Evolutionary conservation across 495 filamentous ascomycete species (phyloP).

Genomic region (Penicillium odoratum): DNA sequence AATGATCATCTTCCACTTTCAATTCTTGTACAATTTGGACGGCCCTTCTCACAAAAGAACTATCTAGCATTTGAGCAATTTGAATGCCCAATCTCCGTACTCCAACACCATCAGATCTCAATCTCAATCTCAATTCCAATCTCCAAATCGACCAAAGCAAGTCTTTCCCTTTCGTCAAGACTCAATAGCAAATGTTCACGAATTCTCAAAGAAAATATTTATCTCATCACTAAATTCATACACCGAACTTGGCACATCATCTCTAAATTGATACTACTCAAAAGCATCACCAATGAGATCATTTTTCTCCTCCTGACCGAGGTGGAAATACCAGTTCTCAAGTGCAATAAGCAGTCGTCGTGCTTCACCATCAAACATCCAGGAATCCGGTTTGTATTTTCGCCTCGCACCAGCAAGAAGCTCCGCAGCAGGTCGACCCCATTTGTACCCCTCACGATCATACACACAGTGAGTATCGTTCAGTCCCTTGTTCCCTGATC

Average conservation of each 20-base stretch:
- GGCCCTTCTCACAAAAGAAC: no score
- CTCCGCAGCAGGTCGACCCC: neutral
- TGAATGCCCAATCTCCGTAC: no score
- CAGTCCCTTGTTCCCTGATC: neutral
- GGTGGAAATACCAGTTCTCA: neutral
- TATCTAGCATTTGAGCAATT: no score
- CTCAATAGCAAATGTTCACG: no score
- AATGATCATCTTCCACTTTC: no score
- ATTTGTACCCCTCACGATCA: neutral
- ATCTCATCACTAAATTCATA: neutral
- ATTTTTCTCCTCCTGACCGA: neutral
- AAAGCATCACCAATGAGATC: neutral
- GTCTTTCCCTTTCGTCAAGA: no score
- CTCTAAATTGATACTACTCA: neutral
- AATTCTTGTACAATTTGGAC: no score
- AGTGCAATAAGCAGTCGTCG: neutral
- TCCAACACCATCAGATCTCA: no score
- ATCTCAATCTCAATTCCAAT: no score
- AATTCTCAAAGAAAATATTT: no score
- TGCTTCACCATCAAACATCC: neutral
- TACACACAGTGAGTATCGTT: neutral
- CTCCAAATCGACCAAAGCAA: no score
- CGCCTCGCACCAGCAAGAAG: neutral
- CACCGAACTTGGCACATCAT: neutral
- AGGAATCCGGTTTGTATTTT: no score